Conservation (phyloP, 306 rosid species). For the Gillenia trifoliata region DNA sequence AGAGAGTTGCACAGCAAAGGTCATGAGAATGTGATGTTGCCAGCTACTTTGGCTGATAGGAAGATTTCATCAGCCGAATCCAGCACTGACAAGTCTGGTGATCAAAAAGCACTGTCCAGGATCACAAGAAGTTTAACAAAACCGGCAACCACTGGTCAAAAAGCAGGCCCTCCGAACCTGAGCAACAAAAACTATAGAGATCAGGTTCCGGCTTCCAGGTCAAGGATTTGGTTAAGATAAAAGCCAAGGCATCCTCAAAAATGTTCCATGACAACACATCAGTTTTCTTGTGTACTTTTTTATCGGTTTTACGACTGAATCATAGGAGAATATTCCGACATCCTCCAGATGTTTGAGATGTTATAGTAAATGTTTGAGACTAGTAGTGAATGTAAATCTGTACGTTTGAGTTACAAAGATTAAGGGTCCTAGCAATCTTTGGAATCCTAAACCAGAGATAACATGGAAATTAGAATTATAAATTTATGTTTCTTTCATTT, state of each 20-base stretch:
- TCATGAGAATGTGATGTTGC: not conserved
- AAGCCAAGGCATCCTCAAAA: not conserved
- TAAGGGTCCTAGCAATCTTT: not conserved
- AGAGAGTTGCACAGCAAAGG: constrained; percentile 14
- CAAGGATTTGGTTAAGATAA: constrained; percentile 13
- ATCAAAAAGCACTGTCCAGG: constrained; percentile 16
- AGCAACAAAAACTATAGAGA: constrained; percentile 3
- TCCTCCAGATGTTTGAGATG: not conserved
- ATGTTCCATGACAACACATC: not conserved
- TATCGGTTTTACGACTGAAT: not conserved
- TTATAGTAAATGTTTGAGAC: no score
- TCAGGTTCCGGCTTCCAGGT: constrained; percentile 11
- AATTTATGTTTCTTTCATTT: no score
- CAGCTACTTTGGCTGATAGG: constrained; percentile 9
- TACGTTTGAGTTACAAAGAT: no score
- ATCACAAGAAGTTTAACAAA: constrained; percentile 12
- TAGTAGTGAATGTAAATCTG: not conserved
- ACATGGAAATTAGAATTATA: not conserved
- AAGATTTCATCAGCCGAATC: not conserved
- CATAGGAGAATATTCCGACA: not conserved
- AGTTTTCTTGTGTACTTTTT: not conserved
- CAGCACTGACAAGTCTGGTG: not conserved
- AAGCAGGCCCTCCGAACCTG: not conserved
- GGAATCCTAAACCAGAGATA: not conserved
- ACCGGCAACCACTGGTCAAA: constrained; percentile 6